Evolutionary conservation across 129 eudicot species (phyloP).

Genomic region (Heracleum sosnowskyi): DNA sequence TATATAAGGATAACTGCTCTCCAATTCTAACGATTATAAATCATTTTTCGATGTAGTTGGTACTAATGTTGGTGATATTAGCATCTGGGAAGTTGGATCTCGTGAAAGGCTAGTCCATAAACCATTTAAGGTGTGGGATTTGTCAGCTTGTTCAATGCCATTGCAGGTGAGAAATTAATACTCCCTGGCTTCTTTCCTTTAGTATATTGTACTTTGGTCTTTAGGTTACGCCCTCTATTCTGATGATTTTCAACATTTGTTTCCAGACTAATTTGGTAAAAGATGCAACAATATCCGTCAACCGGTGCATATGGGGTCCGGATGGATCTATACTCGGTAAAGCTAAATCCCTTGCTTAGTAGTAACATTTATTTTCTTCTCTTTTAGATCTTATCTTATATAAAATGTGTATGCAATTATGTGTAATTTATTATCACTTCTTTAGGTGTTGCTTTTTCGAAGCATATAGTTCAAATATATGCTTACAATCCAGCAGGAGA

Average conservation of each 20-base stretch:
- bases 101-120: constrained; percentile 76
- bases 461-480: constrained; percentile 86
- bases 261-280: constrained; percentile 61
- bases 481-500: constrained; percentile 65
- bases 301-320: constrained; percentile 85
- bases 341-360: neutral
- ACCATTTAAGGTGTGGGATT: constrained; percentile 86
- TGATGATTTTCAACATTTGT: neutral
- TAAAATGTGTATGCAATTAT: constrained; percentile 10
- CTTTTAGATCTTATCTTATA: neutral
- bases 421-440: constrained; percentile 7
- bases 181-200: neutral
- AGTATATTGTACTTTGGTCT: neutral
- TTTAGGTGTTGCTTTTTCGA: constrained; percentile 87
- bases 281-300: constrained; percentile 67
- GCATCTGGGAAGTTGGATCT: constrained; percentile 95
- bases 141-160: constrained; percentile 74
- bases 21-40: neutral
- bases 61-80: constrained; percentile 87
- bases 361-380: neutral
- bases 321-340: constrained; percentile 87
- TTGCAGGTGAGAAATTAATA: constrained; percentile 47
- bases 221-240: constrained; percentile 8
- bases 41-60: constrained; percentile 48
- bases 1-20: neutral